A percentile compares a stretch with the other conserved stretches of the same genome.
These are phyloP conservation scores for Syzygium malaccense DNA, from an alignment of 441 rosid genomes.

Conservation along the genomic window DNA sequence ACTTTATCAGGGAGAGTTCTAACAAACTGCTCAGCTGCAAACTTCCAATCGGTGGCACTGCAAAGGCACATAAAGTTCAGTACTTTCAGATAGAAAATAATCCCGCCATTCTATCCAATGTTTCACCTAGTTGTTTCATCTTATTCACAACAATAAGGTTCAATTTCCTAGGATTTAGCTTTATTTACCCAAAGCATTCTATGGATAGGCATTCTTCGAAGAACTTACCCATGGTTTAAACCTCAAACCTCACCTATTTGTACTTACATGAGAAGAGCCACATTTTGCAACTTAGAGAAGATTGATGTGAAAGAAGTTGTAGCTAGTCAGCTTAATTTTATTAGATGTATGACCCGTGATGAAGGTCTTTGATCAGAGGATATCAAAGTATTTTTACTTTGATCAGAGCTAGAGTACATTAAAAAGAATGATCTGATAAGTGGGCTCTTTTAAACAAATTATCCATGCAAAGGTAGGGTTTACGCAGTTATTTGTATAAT, in stretches of 20 bases:
- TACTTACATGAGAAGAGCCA: neutral
- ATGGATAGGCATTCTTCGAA: neutral
- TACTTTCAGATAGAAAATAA: neutral
- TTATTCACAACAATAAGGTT: neutral
- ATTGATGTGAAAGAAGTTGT: neutral
- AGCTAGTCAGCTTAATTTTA: neutral
- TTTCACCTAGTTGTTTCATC: neutral
- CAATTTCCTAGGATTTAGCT: neutral
- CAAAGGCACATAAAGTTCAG: slow-evolving; percentile 1
- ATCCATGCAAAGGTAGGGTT: neutral
- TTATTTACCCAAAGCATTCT: neutral
- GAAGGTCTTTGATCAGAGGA: neutral
- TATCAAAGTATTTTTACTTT: neutral
- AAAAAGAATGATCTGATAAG: neutral
- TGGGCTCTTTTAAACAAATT: neutral
- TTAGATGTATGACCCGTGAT: neutral
- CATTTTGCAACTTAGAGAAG: neutral
- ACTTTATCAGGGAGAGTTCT: slow-evolving; percentile 65
- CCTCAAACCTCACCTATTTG: neutral
- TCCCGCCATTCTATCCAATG: neutral
- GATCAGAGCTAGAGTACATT: neutral
- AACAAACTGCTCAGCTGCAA: slow-evolving; percentile 85
- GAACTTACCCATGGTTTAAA: neutral
- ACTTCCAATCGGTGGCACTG: slow-evolving; percentile 90
- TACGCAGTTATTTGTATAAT: neutral